Conservation (phyloP, 306 rosid species). For the Spatholobus suberectus region DNA sequence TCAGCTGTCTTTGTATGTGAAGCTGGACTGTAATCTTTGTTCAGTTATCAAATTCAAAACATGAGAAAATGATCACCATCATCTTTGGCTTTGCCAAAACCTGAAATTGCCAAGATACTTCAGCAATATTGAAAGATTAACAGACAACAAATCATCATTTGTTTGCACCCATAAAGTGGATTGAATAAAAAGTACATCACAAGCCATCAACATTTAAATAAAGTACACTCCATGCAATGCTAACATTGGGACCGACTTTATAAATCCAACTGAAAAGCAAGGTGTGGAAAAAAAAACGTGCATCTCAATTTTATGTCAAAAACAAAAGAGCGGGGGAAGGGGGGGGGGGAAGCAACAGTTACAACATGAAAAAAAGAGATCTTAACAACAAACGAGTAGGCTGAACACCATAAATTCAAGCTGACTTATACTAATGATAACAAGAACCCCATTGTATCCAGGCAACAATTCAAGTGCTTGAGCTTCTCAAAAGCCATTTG, state of each 20-base stretch:
- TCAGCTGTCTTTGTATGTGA: constrained; percentile 52
- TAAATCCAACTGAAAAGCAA: constrained; percentile 27
- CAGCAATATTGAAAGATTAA: constrained; percentile 25
- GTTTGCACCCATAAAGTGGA: neutral
- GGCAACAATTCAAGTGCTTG: neutral
- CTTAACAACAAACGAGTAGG: neutral
- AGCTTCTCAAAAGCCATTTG: neutral
- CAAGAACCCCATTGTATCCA: neutral
- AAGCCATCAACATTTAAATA: constrained; percentile 31
- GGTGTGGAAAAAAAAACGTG: neutral
- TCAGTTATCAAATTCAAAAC: constrained; percentile 50
- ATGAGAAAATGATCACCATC: constrained; percentile 47
- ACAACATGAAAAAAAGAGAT: neutral
- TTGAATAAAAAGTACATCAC: constrained; percentile 17
- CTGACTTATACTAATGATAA: neutral
- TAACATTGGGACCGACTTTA: neutral
- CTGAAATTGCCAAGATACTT: constrained; percentile 57
- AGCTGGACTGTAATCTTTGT: constrained; percentile 51
- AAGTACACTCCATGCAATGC: neutral
- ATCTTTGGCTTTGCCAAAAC: constrained; percentile 52
- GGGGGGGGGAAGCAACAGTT: neutral
- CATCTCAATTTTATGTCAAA: neutral
- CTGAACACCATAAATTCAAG: neutral
- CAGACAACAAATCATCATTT: neutral
- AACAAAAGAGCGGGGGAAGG: neutral